Base-by-base conservation (phyloP, 257 asterid species). In the Nicotiana undulata region DNA sequence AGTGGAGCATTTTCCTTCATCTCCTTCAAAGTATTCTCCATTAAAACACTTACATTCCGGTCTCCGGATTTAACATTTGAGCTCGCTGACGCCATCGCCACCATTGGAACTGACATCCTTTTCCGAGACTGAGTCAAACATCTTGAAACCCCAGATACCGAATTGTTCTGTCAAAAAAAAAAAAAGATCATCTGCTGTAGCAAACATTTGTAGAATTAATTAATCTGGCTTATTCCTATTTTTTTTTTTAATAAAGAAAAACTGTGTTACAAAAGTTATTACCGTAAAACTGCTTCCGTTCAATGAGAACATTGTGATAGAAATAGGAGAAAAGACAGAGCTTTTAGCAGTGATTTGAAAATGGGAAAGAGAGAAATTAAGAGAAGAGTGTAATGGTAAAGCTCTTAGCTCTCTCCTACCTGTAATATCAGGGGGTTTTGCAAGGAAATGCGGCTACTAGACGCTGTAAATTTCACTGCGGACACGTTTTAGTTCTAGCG, bases 41-140 rank as follows among this genome's bases (percentile, higher is more conserved):
- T 80, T 90, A 91, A 9, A 46, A 76, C 63, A 63, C 79, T 76
- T 82, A 86, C 94, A 90, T 89, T 89, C 67, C 91, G 89, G 81
- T 94, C 98, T 61, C 87, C 90, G 0, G 91, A 83, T 65, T 79
- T 86, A 55, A 97, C 98, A 84, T 94, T 92, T 77, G 98, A 82
- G 84, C 89, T 86, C 87, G 79, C 93, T 8, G 92, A 90, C 70
- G 93, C 91, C 77, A 89, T 89, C 82, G 0, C 24, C 22, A 83
- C 84, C 12, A 86, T 53, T 32, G 92, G 95, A 51, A 89, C 82
- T 58, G 86, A 75, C 34, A 82, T 61, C 89, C 79, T 89, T 83
- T 89, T 85, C 59, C 76, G 85, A 3, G 86, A 88, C 84, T 85
- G 93, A 22, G 89, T 72, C 90, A 88, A 86, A 85, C 90, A 79